A percentile compares a stretch with the other conserved stretches of the same genome.
Evolutionary conservation across 2,329 filamentous ascomycete genomes (phyloP).

Genomic region (Fusarium mundagurra): DNA sequence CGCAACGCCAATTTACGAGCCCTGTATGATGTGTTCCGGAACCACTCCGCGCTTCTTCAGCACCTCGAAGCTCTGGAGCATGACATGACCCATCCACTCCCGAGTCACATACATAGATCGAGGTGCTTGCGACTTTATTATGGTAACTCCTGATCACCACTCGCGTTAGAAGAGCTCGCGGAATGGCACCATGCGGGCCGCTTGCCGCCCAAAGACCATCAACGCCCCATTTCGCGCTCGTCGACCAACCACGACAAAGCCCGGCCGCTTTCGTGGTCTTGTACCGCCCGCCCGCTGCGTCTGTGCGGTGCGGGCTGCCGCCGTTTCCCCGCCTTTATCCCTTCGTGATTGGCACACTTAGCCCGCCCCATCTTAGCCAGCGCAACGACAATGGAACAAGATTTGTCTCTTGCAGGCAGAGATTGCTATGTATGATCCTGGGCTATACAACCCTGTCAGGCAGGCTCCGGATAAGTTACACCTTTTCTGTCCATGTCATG

Average conservation of each 20-base stretch:
- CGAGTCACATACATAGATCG: conserved; percentile 5
- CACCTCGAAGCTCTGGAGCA: conserved; percentile 33
- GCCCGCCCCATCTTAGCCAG: conserved; percentile 34
- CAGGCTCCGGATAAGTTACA: conserved; percentile 21
- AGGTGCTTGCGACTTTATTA: conserved; percentile 3
- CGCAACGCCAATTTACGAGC: conserved; percentile 7
- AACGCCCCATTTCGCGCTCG: conserved; percentile 29
- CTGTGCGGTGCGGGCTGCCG: conserved; percentile 34
- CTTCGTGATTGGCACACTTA: conserved; percentile 37
- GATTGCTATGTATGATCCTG: conserved; percentile 28
- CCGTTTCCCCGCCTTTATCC: conserved; percentile 24
- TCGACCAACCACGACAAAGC: conserved; percentile 29
- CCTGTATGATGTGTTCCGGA: conserved; percentile 13
- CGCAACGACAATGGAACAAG: conserved; percentile 21
- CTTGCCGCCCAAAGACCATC: conserved; percentile 32
- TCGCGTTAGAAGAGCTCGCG: conserved; percentile 20
- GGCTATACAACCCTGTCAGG: conserved; percentile 18
- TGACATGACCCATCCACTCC: conserved; percentile 24
- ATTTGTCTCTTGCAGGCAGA: conserved; percentile 34
- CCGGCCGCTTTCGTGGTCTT: conserved; percentile 26
- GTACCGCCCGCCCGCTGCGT: conserved; percentile 29
- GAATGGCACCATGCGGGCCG: conserved; percentile 35
- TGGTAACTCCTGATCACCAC: conserved; percentile 6
- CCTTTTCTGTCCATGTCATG: conserved; percentile 12
- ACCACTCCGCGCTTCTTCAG: conserved; percentile 15